Evolutionary conservation across 179 eudicot genomes (phyloP).

Genomic region (Heliamphora pulchella): DNA sequence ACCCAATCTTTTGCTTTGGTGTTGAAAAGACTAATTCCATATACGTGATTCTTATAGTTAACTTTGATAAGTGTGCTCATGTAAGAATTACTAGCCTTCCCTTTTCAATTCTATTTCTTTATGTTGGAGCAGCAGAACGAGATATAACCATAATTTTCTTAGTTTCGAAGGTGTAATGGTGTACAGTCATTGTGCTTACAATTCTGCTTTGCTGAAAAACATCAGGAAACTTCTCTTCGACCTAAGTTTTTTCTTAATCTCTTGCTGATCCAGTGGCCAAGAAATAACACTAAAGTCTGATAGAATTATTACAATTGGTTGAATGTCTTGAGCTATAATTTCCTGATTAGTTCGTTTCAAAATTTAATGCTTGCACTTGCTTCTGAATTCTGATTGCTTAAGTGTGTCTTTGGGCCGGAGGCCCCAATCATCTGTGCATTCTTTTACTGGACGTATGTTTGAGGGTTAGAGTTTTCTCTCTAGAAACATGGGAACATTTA

Average conservation of each 20-base stretch:
- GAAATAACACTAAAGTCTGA: background rate
- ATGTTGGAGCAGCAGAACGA: background rate
- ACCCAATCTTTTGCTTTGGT: background rate
- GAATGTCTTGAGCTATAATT: background rate
- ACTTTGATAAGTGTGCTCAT: background rate
- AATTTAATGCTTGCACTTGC: background rate
- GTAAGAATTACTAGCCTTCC: background rate
- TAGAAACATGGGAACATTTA: background rate
- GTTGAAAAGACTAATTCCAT: background rate
- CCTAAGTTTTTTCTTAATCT: background rate
- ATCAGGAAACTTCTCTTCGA: background rate
- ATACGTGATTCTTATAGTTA: background rate
- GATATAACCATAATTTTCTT: background rate
- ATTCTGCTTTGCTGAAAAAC: background rate
- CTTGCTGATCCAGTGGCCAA: background rate
- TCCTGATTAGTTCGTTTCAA: background rate
- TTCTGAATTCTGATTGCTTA: background rate
- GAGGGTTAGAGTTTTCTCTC: background rate
- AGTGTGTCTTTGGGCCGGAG: background rate
- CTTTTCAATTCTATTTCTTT: background rate
- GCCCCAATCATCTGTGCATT: background rate
- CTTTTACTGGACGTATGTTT: background rate
- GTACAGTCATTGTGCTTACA: background rate
- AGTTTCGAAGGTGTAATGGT: background rate
- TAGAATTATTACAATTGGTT: background rate